Evolutionary conservation across 176 grass and related monocot species (phyloP).

Genomic region (Eragrostis curvula): DNA sequence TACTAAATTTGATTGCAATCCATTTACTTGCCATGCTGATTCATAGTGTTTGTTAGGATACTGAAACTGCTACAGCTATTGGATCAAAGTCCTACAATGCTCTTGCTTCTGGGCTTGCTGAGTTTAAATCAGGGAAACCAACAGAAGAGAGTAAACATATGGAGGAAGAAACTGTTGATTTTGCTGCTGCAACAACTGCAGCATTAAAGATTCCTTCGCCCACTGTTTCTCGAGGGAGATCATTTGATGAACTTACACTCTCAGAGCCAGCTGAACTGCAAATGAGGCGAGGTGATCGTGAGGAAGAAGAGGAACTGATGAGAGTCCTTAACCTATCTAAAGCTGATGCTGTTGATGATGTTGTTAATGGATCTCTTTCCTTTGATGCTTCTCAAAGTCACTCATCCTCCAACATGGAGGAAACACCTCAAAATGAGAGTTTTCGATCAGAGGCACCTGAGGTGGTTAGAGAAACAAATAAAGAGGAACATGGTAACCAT

Average conservation of each 20-base stretch:
- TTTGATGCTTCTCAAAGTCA: slow-evolving; percentile 32
- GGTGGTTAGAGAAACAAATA: slow-evolving; percentile 13
- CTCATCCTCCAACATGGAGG: slow-evolving; percentile 49
- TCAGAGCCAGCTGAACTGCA: slow-evolving; percentile 43
- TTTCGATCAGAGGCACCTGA: slow-evolving; percentile 41
- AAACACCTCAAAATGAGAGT: slow-evolving; percentile 44
- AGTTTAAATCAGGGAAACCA: slow-evolving; percentile 63
- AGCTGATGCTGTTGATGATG: slow-evolving; percentile 43
- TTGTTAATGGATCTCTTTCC: slow-evolving; percentile 51
- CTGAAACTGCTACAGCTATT: slow-evolving; percentile 75
- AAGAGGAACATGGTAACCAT: slow-evolving; percentile 35
- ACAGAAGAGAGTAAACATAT: slow-evolving; percentile 53
- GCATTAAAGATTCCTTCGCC: slow-evolving; percentile 86
- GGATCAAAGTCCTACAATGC: slow-evolving; percentile 93
- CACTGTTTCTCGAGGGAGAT: slow-evolving; percentile 63
- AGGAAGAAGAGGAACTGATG: slow-evolving; percentile 93
- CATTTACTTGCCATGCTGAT: slow-evolving; percentile 5
- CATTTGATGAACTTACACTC: slow-evolving; percentile 76
- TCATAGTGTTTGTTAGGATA: slow-evolving; percentile 59
- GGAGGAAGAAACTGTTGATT: slow-evolving; percentile 87
- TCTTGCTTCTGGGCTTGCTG: slow-evolving; percentile 80
- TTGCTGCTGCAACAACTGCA: slow-evolving; percentile 87
- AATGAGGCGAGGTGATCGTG: slow-evolving; percentile 65
- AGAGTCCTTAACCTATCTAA: slow-evolving; percentile 84
- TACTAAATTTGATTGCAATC: slow-evolving; percentile 3